A percentile compares a stretch with the other conserved stretches of the same genome.
These are phyloP conservation scores for Amyloporia xantha DNA, from an alignment of 768 basidiomycete species.

Conservation along the genomic window DNA sequence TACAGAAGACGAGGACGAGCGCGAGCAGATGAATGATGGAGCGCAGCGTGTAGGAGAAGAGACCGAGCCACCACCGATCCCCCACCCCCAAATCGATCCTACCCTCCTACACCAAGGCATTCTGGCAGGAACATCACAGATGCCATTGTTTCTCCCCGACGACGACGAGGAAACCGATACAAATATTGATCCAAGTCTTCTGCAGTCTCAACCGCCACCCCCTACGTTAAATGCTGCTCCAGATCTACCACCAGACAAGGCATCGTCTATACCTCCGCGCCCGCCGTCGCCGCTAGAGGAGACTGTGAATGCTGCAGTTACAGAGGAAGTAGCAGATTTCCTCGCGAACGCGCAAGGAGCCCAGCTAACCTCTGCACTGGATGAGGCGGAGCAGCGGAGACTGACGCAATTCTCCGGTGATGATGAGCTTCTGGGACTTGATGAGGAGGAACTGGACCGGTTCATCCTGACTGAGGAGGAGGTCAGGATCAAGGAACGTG, in stretches of 20 bases:
- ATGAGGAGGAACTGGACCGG: constrained; percentile 84
- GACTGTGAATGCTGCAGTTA: constrained; percentile 53
- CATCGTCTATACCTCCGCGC: neutral
- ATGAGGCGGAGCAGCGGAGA: constrained; percentile 61
- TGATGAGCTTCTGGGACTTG: constrained; percentile 69
- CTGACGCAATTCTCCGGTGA: constrained; percentile 39
- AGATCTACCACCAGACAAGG: constrained; percentile 8
- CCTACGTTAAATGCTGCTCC: neutral
- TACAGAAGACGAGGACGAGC: constrained; percentile 31
- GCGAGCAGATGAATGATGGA: constrained; percentile 13
- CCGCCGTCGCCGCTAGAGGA: constrained; percentile 43
- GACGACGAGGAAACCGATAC: constrained; percentile 34
- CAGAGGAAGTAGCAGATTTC: constrained; percentile 64
- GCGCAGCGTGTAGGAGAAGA: constrained; percentile 21
- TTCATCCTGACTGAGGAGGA: constrained; percentile 78
- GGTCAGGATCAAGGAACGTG: constrained; percentile 77
- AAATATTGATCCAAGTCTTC: constrained; percentile 55
- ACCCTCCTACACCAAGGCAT: constrained; percentile 62
- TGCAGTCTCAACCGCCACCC: constrained; percentile 20
- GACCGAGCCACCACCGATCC: constrained; percentile 10
- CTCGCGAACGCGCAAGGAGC: constrained; percentile 56
- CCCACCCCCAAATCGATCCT: constrained; percentile 44
- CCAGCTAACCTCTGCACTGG: constrained; percentile 53
- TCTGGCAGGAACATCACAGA: constrained; percentile 45
- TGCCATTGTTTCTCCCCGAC: constrained; percentile 29